Evolutionary conservation across 352 stramenopile species (phyloP), one percentile per base, ranked within the genome.

Genomic region (Phytophthora brassicae): DNA sequence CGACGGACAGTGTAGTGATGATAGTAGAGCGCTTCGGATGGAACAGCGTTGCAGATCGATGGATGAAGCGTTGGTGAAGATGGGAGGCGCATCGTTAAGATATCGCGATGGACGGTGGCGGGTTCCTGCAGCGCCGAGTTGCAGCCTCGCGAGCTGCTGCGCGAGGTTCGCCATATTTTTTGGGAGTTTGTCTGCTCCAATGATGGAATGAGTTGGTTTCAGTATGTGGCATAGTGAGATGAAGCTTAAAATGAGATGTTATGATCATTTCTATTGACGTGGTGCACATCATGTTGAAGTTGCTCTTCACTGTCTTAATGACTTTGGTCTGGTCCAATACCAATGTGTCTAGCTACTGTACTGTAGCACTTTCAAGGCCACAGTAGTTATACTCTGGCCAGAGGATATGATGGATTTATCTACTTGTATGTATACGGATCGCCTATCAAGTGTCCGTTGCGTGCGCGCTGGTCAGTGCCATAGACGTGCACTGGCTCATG

Each of bases 131-230:
- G 52, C 56, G 3, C 76, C 76, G 13, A 86, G 66, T 46, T 83
- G 76, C 22, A 81, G 66, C 43, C 66, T 69, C 43, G 61, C 49
- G 23, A 86, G 65, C 23, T 76, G 68, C 17, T 59, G 65, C 17
- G 58, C 51, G 39, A 76, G 35, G 52, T 78, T 83, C 31, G 51
- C 36, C 50, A 68, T 72, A 41, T 53, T 28, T 44, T 41, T 59
- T 49, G 19, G 20, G 2, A 14, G 56, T 48, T 17, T 16, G 26
- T 48, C n/a, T 19, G 17, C 29, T 6, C 47, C 57, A 65, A 17
- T 59, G 39, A 41, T 54, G 29, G 11, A n/a, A 0, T 23, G 16
- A 56, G 43, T 66, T 68, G 53, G n/a, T 26, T 23, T 41, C 43
- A 52, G 44, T 67, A 55, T 41, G 3, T 2, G 0, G 0, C 1